Evolutionary conservation across 2,329 filamentous ascomycete species (phyloP).

Genomic region (Acrocalymma vagum): DNA sequence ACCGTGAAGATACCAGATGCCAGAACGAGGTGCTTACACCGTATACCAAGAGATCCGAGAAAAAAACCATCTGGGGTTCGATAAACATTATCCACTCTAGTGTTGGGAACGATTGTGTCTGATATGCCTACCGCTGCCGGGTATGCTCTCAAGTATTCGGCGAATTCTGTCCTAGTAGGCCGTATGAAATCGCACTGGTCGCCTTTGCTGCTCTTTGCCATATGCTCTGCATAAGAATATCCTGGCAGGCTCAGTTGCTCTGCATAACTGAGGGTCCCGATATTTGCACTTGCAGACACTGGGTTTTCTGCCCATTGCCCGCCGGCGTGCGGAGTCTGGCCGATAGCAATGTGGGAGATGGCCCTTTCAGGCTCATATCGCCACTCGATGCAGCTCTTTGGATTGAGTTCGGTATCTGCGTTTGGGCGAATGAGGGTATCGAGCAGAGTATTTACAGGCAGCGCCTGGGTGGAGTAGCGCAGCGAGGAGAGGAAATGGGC

Average conservation of each 20-base stretch:
- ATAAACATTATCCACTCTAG: constrained; percentile 54
- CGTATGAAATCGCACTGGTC: constrained; percentile 59
- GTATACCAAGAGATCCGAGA: constrained; percentile 60
- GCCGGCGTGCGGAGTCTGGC: constrained; percentile 59
- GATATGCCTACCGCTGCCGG: constrained; percentile 62
- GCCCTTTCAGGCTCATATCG: constrained; percentile 58
- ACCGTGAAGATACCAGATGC: constrained; percentile 68
- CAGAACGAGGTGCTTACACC: constrained; percentile 65
- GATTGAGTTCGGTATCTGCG: constrained; percentile 64
- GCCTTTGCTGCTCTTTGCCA: constrained; percentile 50
- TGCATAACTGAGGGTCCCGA: constrained; percentile 68
- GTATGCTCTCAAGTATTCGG: constrained; percentile 64
- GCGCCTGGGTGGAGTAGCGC: constrained; percentile 68
- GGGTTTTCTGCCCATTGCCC: constrained; percentile 69
- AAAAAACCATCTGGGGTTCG: constrained; percentile 58
- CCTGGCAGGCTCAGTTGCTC: constrained; percentile 69
- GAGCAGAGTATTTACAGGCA: constrained; percentile 67
- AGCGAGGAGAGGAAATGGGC: constrained; percentile 67
- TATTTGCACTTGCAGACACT: constrained; percentile 61
- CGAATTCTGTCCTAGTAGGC: constrained; percentile 63
- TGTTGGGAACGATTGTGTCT: constrained; percentile 54
- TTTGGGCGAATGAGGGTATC: constrained; percentile 67
- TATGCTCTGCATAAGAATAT: constrained; percentile 65
- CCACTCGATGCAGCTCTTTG: constrained; percentile 64
- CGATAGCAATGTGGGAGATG: constrained; percentile 63